Evolutionary conservation across 2,329 filamentous ascomycete genomes (phyloP), one percentile per base, ranked within the genome.

Genomic region (Tolypocladium ovalisporum): DNA sequence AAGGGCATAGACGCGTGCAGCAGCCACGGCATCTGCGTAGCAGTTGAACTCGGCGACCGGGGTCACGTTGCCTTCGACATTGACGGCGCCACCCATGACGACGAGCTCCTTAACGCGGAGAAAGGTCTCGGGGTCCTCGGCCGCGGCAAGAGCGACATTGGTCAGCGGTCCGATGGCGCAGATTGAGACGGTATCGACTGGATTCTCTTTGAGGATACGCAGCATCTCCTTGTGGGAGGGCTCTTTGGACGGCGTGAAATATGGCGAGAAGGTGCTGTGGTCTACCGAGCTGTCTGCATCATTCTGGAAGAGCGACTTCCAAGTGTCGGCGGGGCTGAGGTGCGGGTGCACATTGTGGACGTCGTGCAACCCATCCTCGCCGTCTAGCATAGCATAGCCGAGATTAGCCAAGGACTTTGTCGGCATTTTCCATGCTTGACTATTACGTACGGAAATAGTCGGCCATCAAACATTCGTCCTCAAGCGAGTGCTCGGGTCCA

Each of bases 1-100:
- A 61, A 94, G 76, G 8, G 89, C 88, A 67, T 87, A 92, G 22
- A 94, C 81, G 17, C 88, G 81, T 13, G 89, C 89, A 0, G 88
- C 83, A 34, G 89, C 88, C 44, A 89, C 80, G 24, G 88, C 79
- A 70, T 99, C 95, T 58, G 94, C 92, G 67, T 90, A 96, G 58
- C 88, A 88, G 76, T 99, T 99, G 81, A 99, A 99, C 71, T 99
- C 94, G 61, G 89, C 90, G 15, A 87, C 83, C 1, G 94, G 93
- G 52, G 84, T 86, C 67, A 89, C 85, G 71, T 99, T 99, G 64
- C 94, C 94, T 54, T 85, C 81, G 51, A 85, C 75, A 59, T 88
- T 79, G 56, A 99, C 82, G 29, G 89, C 86, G 59, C 94, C 94
- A 59, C 93, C 94, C 94, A 99, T 99, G 52, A 97, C 89, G 4